A percentile compares a stretch with the other conserved stretches of the same genome.
Conservation (phyloP, 805 yeast genomes). For the Wickerhamiella alocasiicola region DNA sequence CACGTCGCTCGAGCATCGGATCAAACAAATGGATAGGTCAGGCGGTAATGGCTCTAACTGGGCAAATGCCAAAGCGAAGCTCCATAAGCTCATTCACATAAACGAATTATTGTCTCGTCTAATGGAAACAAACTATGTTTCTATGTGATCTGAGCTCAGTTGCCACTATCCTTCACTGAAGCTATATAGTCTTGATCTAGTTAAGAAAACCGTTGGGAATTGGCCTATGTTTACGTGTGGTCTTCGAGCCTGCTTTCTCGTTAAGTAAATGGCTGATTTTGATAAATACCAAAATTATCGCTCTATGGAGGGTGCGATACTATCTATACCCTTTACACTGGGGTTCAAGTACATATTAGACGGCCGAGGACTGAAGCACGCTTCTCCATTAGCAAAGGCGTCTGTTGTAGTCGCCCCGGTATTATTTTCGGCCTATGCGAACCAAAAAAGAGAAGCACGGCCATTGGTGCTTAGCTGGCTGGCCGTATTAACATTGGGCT, state of each 20-base stretch:
- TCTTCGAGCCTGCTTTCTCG: no score
- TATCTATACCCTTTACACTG: background rate
- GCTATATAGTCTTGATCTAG: no score
- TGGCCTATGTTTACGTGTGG: no score
- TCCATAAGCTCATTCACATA: constrained; percentile 1
- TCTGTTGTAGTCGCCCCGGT: background rate
- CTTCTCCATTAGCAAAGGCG: background rate
- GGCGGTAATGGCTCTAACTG: background rate
- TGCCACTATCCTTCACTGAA: no score
- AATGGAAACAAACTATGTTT: background rate
- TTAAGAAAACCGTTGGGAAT: no score
- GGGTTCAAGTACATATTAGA: background rate
- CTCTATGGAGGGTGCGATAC: background rate
- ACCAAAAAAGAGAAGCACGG: background rate
- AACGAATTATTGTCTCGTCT: background rate
- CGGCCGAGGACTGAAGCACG: background rate
- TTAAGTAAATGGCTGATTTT: no score
- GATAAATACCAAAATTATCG: no score
- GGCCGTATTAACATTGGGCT: background rate
- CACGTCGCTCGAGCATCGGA: background rate
- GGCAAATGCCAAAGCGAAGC: background rate
- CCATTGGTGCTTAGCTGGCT: background rate
- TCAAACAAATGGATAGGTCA: background rate
- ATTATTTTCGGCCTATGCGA: background rate
- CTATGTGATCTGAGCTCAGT: no score